Evolutionary conservation across 768 basidiomycete species (phyloP).

Genomic region (Calocera cornea): DNA sequence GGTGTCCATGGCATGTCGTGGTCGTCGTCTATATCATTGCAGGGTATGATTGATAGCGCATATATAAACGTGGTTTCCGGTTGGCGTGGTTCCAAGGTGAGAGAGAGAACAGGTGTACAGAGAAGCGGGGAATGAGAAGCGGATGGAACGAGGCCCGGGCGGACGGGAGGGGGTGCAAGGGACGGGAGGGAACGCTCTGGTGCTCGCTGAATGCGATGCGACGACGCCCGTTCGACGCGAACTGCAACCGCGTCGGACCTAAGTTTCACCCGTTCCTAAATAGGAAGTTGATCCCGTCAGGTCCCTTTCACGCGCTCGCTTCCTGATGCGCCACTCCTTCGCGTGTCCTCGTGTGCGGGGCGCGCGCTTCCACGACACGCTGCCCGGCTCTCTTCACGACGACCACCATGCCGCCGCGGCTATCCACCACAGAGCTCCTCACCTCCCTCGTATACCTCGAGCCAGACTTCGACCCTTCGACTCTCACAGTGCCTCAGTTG

Average conservation of each 20-base stretch:
- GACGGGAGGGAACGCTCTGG: background rate
- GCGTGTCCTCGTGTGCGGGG: background rate
- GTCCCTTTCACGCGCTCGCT: background rate
- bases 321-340: background rate
- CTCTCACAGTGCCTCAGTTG: slow-evolving; percentile 68
- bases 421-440: slow-evolving; percentile 69
- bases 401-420: slow-evolving; percentile 45
- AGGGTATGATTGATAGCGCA: background rate
- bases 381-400: background rate
- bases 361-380: slow-evolving; percentile 2
- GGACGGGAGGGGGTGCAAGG: background rate
- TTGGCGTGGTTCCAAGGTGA: background rate
- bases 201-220: background rate
- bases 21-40: background rate
- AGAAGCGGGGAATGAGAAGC: background rate
- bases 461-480: slow-evolving; percentile 56
- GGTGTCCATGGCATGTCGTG: slow-evolving; percentile 4
- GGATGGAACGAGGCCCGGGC: background rate
- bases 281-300: background rate
- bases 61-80: background rate
- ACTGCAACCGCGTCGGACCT: background rate
- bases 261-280: background rate
- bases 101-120: background rate
- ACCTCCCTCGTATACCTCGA: slow-evolving; percentile 63
- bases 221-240: background rate